Evolutionary conservation across 768 basidiomycete species (phyloP).

Genomic region (Austroboletus festivus): DNA sequence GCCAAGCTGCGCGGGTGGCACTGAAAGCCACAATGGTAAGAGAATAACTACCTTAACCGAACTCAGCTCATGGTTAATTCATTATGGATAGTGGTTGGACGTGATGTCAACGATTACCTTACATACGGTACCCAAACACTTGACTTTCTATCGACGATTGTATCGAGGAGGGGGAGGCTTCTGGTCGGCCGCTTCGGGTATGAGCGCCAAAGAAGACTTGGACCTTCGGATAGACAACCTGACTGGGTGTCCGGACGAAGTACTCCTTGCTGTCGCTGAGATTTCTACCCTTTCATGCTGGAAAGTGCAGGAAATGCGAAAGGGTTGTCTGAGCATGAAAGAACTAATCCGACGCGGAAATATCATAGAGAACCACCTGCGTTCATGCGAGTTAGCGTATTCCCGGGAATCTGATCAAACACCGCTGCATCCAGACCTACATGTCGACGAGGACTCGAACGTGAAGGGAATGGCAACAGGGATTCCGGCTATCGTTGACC

Average conservation of each 20-base stretch:
- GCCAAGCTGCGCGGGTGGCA: conserved; percentile 50
- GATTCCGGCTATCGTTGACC: conserved; percentile 38
- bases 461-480: conserved; percentile 30
- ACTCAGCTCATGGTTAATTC: conserved; percentile 12
- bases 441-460: conserved; percentile 13
- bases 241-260: conserved; percentile 78
- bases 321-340: conserved; percentile 66
- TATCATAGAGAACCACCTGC: conserved; percentile 63
- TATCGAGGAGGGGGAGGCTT: conserved; percentile 51
- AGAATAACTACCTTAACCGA: conserved; percentile 8
- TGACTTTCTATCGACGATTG: conserved; percentile 63
- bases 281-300: conserved; percentile 70
- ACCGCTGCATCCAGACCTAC: conserved; percentile 42
- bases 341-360: conserved; percentile 75
- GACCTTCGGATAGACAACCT: conserved; percentile 63
- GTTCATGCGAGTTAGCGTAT: conserved; percentile 36
- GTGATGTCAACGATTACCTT: conserved; percentile 65
- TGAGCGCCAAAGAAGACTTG: conserved; percentile 34
- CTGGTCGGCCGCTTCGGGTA: conserved; percentile 36
- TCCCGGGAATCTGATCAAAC: conserved; percentile 33
- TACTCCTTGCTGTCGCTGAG: conserved; percentile 72
- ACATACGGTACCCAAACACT: conserved; percentile 60
- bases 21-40: conserved; percentile 74
- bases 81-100: conserved; percentile 64
- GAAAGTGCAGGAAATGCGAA: conserved; percentile 63